Base-by-base conservation (phyloP, 495 filamentous ascomycete species). In the Trichoderma parareesei region DNA sequence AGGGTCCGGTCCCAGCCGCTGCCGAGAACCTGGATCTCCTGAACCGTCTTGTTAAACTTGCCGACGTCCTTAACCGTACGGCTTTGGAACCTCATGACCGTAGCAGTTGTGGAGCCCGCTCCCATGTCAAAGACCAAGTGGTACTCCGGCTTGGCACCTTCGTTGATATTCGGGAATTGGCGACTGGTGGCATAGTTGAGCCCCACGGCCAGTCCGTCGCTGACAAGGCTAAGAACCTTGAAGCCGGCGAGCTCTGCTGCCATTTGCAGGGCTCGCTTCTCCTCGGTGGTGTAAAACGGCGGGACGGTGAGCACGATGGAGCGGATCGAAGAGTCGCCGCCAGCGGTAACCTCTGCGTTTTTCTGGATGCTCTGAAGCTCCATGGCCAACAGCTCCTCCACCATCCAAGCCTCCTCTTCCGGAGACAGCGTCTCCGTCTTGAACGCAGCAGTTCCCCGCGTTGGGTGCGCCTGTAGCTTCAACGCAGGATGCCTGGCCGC, bases 51-150 rank as follows among this genome's bases (percentile, higher is more conserved):
- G 79, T 96, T 99, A 82, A 85, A 95, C 69, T 87, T 89, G 55
- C 94, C 93, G 65, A 95, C 78, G 71, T 97, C 92, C 79, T 97
- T 99, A 60, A 98, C 90, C 6, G 82, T 88, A 68, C 86, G 85
- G 71, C 89, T 90, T 73, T 96, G 93, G 79, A 98, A 96, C 69
- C 85, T 88, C 72, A 99, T 72, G 18, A 99, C 81, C 8, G 92
- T 95, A n/a, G 93, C 94, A 65, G 91, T 96, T 16, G 95, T 91
- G n/a, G 91, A 96, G 9, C 94, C 94, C 70, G 94, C 94, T 65
- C 94, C 94, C 93, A 98, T 97, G 70, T 99, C 95, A 69, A 92
- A 98, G 18, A 99, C 85, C 71, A 99, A 80, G 72, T 99, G 91
- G 70, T 89, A 84, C 74, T 99, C 94, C 4, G 94, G 90, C 79